These are phyloP conservation scores for Backusella morwellensis DNA, from an alignment of 192 early-diverging fungal genomes.

Conservation along the genomic window DNA sequence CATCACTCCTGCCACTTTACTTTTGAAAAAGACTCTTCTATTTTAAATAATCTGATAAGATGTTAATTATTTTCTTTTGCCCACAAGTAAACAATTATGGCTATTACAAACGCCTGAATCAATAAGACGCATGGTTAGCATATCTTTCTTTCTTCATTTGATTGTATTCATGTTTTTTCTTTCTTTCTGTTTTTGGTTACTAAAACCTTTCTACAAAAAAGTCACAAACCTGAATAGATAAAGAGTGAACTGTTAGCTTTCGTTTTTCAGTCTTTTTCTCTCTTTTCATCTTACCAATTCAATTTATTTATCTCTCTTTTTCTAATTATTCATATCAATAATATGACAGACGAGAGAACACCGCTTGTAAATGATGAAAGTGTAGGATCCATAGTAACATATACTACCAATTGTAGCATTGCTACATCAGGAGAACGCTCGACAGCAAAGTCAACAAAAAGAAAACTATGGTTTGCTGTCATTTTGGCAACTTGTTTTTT, in stretches of 20 bases:
- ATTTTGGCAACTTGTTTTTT: constrained; percentile 61
- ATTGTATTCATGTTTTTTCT: not conserved
- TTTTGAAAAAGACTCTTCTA: not conserved
- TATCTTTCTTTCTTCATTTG: not conserved
- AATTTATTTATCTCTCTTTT: not conserved
- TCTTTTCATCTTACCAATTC: not conserved
- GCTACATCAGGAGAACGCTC: not conserved
- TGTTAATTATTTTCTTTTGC: not conserved
- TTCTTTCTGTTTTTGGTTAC: not conserved
- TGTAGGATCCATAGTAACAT: not conserved
- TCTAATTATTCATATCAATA: not conserved
- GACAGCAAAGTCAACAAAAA: constrained; percentile 24
- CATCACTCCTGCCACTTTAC: not conserved
- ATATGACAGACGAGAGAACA: not conserved
- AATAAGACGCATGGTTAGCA: not conserved
- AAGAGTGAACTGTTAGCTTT: not conserved
- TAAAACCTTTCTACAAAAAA: not conserved
- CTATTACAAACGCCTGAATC: not conserved
- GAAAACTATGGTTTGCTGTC: constrained; percentile 54
- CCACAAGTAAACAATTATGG: not conserved
- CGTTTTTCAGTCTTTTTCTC: not conserved
- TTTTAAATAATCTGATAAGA: not conserved
- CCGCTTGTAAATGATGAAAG: not conserved
- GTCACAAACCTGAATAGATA: not conserved
- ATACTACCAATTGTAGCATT: constrained; percentile 16